Evolutionary conservation across 1,284 basidiomycete genomes (phyloP), one percentile per base, ranked within the genome.

Genomic region (Ganoderma meredithae): DNA sequence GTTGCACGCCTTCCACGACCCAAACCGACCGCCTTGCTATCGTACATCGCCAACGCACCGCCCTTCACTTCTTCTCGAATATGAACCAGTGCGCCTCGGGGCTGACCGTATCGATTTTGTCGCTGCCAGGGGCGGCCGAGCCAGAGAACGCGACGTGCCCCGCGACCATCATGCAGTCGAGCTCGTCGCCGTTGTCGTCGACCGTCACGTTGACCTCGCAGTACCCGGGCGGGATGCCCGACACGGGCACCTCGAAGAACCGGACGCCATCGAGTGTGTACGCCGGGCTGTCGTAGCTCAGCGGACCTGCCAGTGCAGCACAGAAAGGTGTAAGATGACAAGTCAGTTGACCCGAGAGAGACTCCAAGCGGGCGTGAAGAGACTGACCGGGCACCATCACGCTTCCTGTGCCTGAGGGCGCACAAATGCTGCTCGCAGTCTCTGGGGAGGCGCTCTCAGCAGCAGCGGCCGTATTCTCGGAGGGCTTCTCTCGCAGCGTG

Each of bases 141-240:
- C 52, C n/a, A 9, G 64, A 47, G 36, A 63, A 62, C 1, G 69
- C 83, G 12, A 85, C 70, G 13, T 79, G 76, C 1, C 85, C 85
- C 1, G 84, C 82, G 6, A 82, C 75, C 74, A 86, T 77, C 62
- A 77, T 72, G 62, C 79, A 79, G 15, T 81, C 72, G 49, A 79
- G 69, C 59, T 79, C 77, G 13, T 17, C 7, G 36, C 55, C 55
- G 10, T 58, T 39, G 43, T 84, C 83, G 43, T 79, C 71, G 9
- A 86, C 62, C 25, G 65, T 70, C 40, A 86, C 80, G 33, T 83
- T 78, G 40, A 84, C 73, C 49, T 80, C 78, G 40, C 74, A 76
- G 58, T 77, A 81, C 3, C 81, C 81, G 25, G 72, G 69, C 3
- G 84, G 81, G 4, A 84, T 75, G 25, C 75, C 59, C 13, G 70